phyloP scores from a whole-genome alignment of 2,329 filamentous ascomycete species.

The Neurospora sp. region DNA sequence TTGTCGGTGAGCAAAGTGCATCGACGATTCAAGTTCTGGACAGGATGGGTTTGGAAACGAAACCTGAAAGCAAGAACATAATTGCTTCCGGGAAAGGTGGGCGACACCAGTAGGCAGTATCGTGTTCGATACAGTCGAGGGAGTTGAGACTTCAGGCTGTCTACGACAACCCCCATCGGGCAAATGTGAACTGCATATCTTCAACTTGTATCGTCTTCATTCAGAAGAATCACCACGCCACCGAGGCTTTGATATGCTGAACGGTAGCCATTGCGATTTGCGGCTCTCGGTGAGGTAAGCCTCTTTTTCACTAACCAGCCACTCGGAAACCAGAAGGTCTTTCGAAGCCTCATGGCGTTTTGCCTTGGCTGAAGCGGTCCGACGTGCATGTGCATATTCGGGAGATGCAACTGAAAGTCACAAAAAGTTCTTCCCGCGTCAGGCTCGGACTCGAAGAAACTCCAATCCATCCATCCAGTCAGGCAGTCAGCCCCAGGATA shows the following conservation, averaged over 20 bases:
- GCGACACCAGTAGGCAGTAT: background rate
- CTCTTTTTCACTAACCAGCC: background rate
- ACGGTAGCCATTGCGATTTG: background rate
- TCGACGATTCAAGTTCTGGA: background rate
- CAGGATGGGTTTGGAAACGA: background rate
- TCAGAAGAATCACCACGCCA: background rate
- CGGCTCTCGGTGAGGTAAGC: background rate
- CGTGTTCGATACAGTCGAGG: no score
- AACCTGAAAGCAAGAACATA: background rate
- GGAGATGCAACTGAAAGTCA: background rate
- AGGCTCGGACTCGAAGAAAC: background rate
- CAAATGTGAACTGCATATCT: background rate
- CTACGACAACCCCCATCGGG: background rate
- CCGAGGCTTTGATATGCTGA: background rate
- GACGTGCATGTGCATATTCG: background rate
- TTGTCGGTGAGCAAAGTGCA: background rate
- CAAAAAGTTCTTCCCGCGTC: background rate
- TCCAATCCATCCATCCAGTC: background rate
- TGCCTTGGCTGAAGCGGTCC: background rate
- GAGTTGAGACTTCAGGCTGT: background rate
- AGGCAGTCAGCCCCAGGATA: background rate
- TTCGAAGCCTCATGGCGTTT: background rate
- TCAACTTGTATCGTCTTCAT: background rate
- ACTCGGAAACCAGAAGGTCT: background rate
- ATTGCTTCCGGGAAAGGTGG: background rate